phyloP scores from a whole-genome alignment of 164 flowering plant species.

The Platanus orientalis region DNA sequence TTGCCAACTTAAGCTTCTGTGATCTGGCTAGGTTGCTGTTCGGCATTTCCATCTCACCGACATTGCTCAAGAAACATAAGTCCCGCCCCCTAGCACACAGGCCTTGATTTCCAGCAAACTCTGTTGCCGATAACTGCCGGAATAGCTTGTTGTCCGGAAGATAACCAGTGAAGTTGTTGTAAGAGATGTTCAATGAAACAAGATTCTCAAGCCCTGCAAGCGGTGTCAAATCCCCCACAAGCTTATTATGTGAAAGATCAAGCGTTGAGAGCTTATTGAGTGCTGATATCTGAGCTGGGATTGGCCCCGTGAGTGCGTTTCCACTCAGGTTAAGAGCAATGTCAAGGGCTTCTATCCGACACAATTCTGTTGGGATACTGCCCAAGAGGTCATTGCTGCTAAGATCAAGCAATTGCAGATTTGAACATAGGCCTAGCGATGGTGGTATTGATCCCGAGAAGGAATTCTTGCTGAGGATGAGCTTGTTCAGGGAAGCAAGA shows the following conservation, averaged over 20 bases:
- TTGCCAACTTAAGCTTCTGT: conserved; percentile 43
- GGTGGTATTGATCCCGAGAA: conserved; percentile 46
- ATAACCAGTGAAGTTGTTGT: conserved; percentile 65
- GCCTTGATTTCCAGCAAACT: conserved; percentile 57
- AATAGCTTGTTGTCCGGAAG: conserved; percentile 75
- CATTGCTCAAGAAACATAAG: conserved; percentile 43
- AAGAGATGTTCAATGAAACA: conserved; percentile 65
- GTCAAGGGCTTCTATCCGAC: conserved; percentile 33
- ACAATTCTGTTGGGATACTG: conserved; percentile 34
- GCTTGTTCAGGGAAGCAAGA: conserved; percentile 34
- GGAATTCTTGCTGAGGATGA: conserved; percentile 33
- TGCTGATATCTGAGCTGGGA: conserved; percentile 44
- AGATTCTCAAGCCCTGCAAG: conserved; percentile 58
- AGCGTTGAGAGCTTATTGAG: conserved; percentile 52
- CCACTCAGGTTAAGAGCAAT: conserved; percentile 51
- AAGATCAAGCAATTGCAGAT: conserved; percentile 52
- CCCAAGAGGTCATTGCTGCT: conserved; percentile 46
- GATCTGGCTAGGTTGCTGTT: conserved; percentile 20
- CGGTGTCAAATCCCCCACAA: conserved; percentile 43
- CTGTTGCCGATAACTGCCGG: conserved; percentile 49
- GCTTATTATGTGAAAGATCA: conserved; percentile 51
- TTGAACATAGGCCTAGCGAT: conserved; percentile 32
- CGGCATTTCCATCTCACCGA: conserved; percentile 7
- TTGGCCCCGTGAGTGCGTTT: conserved; percentile 35
- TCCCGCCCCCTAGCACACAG: conserved; percentile 40